Evolutionary conservation across 106 monocot species (phyloP), one percentile per base, ranked within the genome.

Genomic region (Allium cepa): DNA sequence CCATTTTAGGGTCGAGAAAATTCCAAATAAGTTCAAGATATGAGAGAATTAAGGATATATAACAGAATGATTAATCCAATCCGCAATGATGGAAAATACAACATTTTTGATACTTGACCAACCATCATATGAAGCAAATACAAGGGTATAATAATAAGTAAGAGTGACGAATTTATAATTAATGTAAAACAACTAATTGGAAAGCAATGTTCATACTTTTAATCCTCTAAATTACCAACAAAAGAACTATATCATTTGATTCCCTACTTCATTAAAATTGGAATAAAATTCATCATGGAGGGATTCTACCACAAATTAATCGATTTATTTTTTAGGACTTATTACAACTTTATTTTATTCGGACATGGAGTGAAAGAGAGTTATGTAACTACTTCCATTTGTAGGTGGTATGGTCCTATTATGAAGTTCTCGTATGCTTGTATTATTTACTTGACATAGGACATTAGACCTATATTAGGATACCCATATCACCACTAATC

Each of bases 171-270:
- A 63, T 49, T 61, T 49, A 51, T 26, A 75, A 61, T 67, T 68
- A 75, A 75, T 27, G 48, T 9, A 68, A 75, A 75, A 75, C 0
- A 75, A 10, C 47, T 3, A 59, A 75, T 67, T 75, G 48, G 47
- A 67, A 68, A 67, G 27, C 46, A 75, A 67, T 68, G 59, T 66
- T 67, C 75, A 75, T 75, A 49, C n/a, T 51, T 67, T 58, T 75
- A 67, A 67, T 75, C 75, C 57, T 67, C 17, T 11, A 75, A 67
- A 1, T 10, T 63, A 17, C 45, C 62, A 63, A 63, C 26, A 63
- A 63, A 63, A 2, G 14, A 63, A 63, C 10, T 28, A 63, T 63
- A 0, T 22, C 45, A 63, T 67, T 67, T 50, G 50, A 67, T 67
- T 49, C 9, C 27, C 53, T 12, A 4, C 64, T 64, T 65, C 53